Percentiles rank a stretch among this genome's conserved stretches.
Evolutionary conservation across 352 stramenopile species (phyloP).

Genomic region (Ophiocytium majus): DNA sequence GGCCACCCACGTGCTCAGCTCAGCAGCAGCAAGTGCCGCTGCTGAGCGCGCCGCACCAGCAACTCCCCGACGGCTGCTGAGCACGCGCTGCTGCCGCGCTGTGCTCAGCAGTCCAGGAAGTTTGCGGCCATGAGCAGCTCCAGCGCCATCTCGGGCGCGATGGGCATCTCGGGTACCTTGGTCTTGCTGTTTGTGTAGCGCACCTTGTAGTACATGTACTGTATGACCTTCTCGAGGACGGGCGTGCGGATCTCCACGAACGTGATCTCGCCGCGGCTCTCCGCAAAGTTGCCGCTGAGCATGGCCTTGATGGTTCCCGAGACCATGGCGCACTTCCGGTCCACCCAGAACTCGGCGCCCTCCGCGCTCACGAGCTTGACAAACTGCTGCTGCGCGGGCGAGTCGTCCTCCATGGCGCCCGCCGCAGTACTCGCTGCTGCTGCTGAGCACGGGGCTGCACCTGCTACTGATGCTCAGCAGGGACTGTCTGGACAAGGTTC

Average conservation of each 20-base stretch:
- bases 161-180: conserved; percentile 93
- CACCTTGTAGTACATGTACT: conserved; percentile 97
- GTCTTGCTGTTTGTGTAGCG: conserved; percentile 86
- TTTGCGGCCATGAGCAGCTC: conserved; percentile 95
- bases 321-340: conserved; percentile 84
- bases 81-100: too few relatives aligned
- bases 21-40: too few relatives aligned
- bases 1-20: too few relatives aligned
- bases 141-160: conserved; percentile 95
- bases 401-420: too few relatives aligned
- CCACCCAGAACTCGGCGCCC: conserved; percentile 90
- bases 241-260: conserved; percentile 93
- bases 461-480: too few relatives aligned
- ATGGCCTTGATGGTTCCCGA: conserved; percentile 94
- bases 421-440: too few relatives aligned
- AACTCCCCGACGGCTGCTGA: too few relatives aligned
- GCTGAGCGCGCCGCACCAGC: too few relatives aligned
- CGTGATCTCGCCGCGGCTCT: conserved; percentile 89
- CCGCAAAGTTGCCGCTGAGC: conserved; percentile 77
- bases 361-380: conserved; percentile 73
- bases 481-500: too few relatives aligned
- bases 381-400: conserved; percentile 35
- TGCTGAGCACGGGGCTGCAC: too few relatives aligned
- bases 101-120: conserved; percentile 85
- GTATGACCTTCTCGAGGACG: conserved; percentile 94